Evolutionary conservation across 257 asterid species (phyloP).

Genomic region (Plantago elongata): DNA sequence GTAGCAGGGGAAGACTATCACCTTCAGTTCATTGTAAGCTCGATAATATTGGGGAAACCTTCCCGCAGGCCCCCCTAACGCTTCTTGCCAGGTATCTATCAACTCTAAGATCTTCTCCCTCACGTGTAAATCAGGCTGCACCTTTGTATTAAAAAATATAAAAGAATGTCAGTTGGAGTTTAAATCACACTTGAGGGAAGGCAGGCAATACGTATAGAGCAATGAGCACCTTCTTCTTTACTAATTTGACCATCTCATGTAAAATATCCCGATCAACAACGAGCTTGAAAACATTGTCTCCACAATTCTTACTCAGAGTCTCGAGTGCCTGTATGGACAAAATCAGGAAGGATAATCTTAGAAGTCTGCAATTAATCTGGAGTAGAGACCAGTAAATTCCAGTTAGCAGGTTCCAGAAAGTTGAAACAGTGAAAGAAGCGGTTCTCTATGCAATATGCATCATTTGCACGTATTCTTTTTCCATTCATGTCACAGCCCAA

Average conservation of each 20-base stretch:
- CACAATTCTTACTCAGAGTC: constrained; percentile 95
- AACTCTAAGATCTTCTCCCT: constrained; percentile 87
- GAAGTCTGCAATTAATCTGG: background rate
- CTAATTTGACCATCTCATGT: constrained; percentile 93
- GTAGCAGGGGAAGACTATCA: constrained; percentile 19
- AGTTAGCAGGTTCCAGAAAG: background rate
- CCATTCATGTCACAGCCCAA: too few species aligned
- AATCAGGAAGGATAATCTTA: background rate
- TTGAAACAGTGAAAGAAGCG: background rate
- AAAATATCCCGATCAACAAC: constrained; percentile 87
- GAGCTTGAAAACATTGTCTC: constrained; percentile 81
- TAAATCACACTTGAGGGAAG: constrained; percentile 5
- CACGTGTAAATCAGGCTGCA: constrained; percentile 90
- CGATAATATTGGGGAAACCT: constrained; percentile 82
- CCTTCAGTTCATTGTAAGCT: constrained; percentile 94
- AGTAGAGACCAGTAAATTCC: background rate
- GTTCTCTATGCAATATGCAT: too few species aligned
- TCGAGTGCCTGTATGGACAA: constrained; percentile 68
- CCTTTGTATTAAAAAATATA: constrained; percentile 11
- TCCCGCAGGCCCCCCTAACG: constrained; percentile 80
- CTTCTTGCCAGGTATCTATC: constrained; percentile 97
- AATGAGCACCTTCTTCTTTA: constrained; percentile 70
- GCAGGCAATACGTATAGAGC: constrained; percentile 3
- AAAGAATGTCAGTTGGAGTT: constrained; percentile 12
- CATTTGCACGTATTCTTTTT: too few species aligned